phyloP scores from a whole-genome alignment of 805 yeast species.

The Isabelozyma heimii region DNA sequence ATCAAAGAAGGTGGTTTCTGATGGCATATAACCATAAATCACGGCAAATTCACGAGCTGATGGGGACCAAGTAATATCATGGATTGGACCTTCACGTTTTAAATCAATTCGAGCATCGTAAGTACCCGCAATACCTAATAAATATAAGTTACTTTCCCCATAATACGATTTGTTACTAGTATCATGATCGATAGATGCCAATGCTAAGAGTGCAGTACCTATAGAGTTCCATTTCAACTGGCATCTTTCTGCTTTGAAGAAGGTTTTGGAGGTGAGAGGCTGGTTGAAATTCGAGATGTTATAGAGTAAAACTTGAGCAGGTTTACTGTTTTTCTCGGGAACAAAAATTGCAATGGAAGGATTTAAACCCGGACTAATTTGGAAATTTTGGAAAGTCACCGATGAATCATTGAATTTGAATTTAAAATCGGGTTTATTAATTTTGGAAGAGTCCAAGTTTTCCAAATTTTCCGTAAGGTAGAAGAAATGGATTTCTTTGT shows the following conservation, averaged over 20 bases:
- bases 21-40: slow-evolving; percentile 96
- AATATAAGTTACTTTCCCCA: slow-evolving; percentile 91
- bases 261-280: slow-evolving; percentile 81
- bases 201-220: slow-evolving; percentile 91
- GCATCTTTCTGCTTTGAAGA: slow-evolving; percentile 95
- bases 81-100: slow-evolving; percentile 94
- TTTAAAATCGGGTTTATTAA: slow-evolving; percentile 54
- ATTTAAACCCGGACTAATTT: slow-evolving; percentile 81
- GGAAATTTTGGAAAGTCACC: slow-evolving; percentile 53
- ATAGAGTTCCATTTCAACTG: slow-evolving; percentile 88
- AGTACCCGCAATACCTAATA: slow-evolving; percentile 88
- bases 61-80: slow-evolving; percentile 97
- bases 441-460: slow-evolving; percentile 23
- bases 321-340: slow-evolving; percentile 84
- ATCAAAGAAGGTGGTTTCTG: slow-evolving; percentile 91
- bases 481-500: slow-evolving; percentile 66
- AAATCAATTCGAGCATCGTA: slow-evolving; percentile 85
- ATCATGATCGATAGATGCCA: slow-evolving; percentile 95
- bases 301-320: slow-evolving; percentile 84
- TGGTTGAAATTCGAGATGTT: slow-evolving; percentile 71
- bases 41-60: slow-evolving; percentile 96
- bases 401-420: slow-evolving; percentile 52
- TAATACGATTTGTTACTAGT: slow-evolving; percentile 90
- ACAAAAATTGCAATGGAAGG: slow-evolving; percentile 89
- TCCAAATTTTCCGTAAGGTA: slow-evolving; percentile 37